phyloP scores from a whole-genome alignment of 768 basidiomycete species.

The Tubosaeta sp. region DNA sequence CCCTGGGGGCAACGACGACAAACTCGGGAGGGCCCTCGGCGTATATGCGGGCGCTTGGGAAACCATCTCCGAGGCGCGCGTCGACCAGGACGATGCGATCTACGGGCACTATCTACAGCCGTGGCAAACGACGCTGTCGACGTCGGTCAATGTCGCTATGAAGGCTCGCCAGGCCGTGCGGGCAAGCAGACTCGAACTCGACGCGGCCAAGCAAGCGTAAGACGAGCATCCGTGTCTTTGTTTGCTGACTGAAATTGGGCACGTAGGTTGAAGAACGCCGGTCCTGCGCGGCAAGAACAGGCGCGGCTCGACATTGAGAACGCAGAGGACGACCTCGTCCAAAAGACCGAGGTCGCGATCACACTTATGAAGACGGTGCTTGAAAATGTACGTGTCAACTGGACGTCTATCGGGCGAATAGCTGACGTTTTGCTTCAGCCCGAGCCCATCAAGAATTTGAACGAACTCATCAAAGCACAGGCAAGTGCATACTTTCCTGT shows the following conservation, averaged over 20 bases:
- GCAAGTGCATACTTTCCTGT: constrained; percentile 30
- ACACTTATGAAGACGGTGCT: constrained; percentile 97
- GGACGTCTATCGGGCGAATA: background rate
- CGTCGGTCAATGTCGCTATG: constrained; percentile 84
- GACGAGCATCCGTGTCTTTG: constrained; percentile 22
- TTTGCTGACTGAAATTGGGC: background rate
- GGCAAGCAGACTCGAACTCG: constrained; percentile 78
- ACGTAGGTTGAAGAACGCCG: constrained; percentile 71
- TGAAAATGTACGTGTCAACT: constrained; percentile 72
- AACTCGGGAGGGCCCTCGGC: constrained; percentile 73
- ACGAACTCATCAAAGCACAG: constrained; percentile 89
- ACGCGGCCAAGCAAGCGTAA: constrained; percentile 84
- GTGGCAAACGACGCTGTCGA: constrained; percentile 84
- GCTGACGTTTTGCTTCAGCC: constrained; percentile 49
- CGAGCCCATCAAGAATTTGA: constrained; percentile 92
- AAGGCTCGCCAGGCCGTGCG: constrained; percentile 86
- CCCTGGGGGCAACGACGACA: constrained; percentile 51
- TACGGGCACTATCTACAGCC: constrained; percentile 65
- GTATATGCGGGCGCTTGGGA: constrained; percentile 82
- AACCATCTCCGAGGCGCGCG: constrained; percentile 71
- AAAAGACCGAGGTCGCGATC: constrained; percentile 96
- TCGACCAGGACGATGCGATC: constrained; percentile 76
- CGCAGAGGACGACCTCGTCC: constrained; percentile 93
- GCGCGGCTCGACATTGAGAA: constrained; percentile 90
- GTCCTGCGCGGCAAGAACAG: constrained; percentile 80